phyloP scores from a whole-genome alignment of 2,329 filamentous ascomycete genomes.

The Pseudocercospora cruenta region DNA sequence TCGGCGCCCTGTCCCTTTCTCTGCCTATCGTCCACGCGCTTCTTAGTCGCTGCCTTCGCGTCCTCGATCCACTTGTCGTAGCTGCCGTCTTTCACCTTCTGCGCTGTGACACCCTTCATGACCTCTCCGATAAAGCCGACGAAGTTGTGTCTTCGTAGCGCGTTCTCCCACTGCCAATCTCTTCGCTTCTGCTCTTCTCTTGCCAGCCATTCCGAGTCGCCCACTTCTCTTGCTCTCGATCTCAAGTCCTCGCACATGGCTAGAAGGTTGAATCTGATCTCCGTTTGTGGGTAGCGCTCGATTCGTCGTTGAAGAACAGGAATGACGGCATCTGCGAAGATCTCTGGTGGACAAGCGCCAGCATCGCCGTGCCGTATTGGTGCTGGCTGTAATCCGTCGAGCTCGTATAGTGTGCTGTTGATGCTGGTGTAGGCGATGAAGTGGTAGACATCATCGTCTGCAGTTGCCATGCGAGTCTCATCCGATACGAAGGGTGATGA shows the following conservation, averaged over 20 bases:
- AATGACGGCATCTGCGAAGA: constrained; percentile 80
- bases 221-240: constrained; percentile 74
- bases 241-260: constrained; percentile 87
- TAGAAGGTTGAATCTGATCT: constrained; percentile 95
- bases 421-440: constrained; percentile 94
- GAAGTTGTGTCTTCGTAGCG: constrained; percentile 89
- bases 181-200: constrained; percentile 81
- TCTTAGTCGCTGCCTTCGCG: constrained; percentile 62
- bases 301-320: constrained; percentile 85
- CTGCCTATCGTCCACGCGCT: constrained; percentile 51
- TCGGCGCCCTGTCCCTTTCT: constrained; percentile 45
- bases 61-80: constrained; percentile 76
- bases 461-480: constrained; percentile 71
- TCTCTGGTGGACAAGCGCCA: constrained; percentile 68
- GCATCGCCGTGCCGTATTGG: constrained; percentile 80
- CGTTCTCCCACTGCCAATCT: constrained; percentile 95
- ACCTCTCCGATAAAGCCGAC: constrained; percentile 92
- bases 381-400: constrained; percentile 90
- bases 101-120: constrained; percentile 78
- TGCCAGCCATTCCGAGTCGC: constrained; percentile 76
- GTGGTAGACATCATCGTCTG: constrained; percentile 90
- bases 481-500: constrained; percentile 92
- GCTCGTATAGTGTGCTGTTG: constrained; percentile 81
- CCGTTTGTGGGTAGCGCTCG: constrained; percentile 77
- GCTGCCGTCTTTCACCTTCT: constrained; percentile 68